Evolutionary conservation across 2,329 filamentous ascomycete species (phyloP), one percentile per base, ranked within the genome.

Genomic region (Aspergillus amoenus): DNA sequence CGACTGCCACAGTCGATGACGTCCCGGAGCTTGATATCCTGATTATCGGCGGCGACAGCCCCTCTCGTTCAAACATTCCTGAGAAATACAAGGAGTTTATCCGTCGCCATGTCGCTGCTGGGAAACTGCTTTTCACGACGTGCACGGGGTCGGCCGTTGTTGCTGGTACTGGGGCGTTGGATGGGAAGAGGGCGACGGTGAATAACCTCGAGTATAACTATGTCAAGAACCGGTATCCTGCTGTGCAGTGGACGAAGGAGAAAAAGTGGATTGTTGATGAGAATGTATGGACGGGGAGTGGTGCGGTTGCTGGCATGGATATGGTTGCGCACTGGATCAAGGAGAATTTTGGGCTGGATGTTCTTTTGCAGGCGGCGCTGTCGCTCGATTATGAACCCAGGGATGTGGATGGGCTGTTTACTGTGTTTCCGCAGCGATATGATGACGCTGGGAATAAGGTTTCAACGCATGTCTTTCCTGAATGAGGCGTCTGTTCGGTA

Each of bases 261-360:
- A 73, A 71, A 56, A 76, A 80, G 59, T 81, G 78, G 77, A 66
- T 79, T 54, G 56, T 76, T 1, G 52, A 80, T 48, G 75, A 70
- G 1, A 79, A 80, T 39, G 70, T 80, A 44, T 81, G 79, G 79
- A 81, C 79, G 2, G 75, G 73, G 0, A 72, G 72, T 1, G 79
- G 79, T 13, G 76, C 79, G 0, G 64, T 76, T 15, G 78, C 79
- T 5, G 79, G 78, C 0, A 80, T 79, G 67, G 79, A 80, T 17
- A 76, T 77, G 70, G 60, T 76, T 54, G 64, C 75, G 8, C 67
- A 77, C 34, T 79, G 76, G 74, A 53, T 79, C 1, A 72, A 72
- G 49, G 66, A 74, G 47, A 70, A 63, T 2, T 75, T 65, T 60
- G 73, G 74, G 0, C 27, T 65, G 17, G 67, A 70, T 4, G 57